Evolutionary conservation across 2,329 filamentous ascomycete species (phyloP), one percentile per base, ranked within the genome.

Genomic region (Sporothrix brasiliensis): DNA sequence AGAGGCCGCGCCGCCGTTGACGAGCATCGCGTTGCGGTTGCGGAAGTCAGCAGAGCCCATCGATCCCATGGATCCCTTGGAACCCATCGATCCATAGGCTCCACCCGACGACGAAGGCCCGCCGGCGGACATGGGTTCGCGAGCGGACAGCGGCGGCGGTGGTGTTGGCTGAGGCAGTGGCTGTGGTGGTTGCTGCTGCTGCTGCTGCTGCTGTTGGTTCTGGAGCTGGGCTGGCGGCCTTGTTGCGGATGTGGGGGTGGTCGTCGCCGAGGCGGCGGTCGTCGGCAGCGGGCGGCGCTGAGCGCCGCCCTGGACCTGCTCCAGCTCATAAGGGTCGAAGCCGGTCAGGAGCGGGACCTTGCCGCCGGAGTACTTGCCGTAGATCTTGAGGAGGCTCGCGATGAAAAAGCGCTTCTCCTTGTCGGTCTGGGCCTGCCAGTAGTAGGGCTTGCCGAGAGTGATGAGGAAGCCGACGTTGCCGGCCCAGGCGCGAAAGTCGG

Each of bases 321-420:
- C 92, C 72, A 91, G 83, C 80, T 97, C 93, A 72, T 86, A 87
- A 67, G 88, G 85, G 75, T 94, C 92, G 78, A 99, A 98, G 9
- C 94, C 94, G 69, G 87, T 83, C 67, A 99, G 84, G 71, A 91
- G 87, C 2, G 95, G 95, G 44, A 88, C 81, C 76, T 90, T 91
- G 14, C 94, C 94, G 39, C 92, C 92, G 0, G 95, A 98, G 78
- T 98, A 99, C 81, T 98, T 99, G 76, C 90, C 90, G 79, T 92
- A 99, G 74, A 99, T 97, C 80, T 98, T 99, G 77, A 98, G 89
- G 75, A 98, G 82, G 79, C 94, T 97, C 47, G 92, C 93, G 76
- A 99, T 95, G 80, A 99, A 99, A 81, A 98, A 98, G 78, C 97
- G 94, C 84, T 97, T 98, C 81, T 99, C 95, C 82, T 97, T 97